Evolutionary conservation across 1,284 basidiomycete species (phyloP), one percentile per base, ranked within the genome.

Genomic region (Ceratobasidium sp.): DNA sequence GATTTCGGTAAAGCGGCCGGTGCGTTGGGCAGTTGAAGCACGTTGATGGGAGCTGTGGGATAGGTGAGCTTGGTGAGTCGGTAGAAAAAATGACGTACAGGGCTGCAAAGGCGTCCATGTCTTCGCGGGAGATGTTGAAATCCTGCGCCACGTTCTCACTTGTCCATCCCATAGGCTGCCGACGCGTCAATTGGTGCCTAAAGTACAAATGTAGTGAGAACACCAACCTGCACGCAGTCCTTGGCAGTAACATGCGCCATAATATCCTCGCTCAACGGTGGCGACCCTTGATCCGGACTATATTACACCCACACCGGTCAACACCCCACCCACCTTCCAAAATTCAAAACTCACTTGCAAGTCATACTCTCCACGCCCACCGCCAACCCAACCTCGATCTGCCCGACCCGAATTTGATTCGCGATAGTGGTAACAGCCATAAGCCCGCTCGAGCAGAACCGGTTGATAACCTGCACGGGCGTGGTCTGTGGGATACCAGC

Each of bases 151-250:
- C 93, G 89, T 94, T 93, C 83, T 96, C 95, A 2, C 93, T 94
- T 0, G 95, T 96, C 95, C 95, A 96, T 14, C 95, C 95, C 95
- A 96, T 96, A 18, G 95, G 93, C 93, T 95, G 80, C 68, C 85
- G 83, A 80, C 23, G n/a, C n/a, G 10, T 23, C 12, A 23, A 35
- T 54, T 46, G 59, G 46, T 77, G 81, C 81, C 33, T 78, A 71
- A 12, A 80, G 78, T 79, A 79, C 41, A 78, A 80, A 60, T 80
- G 74, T 23, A 80, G 78, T 65, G 80, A 23, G 80, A 20, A 78
- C n/a, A n/a, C n/a, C 33, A 79, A 92, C 93, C 88, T 94, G 91
- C 70, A 93, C 89, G 80, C 91, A 95, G 81, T 95, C 94, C 79
- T 91, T 87, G 0, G 94, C 91, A 80, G 70, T 66, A 23, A 54